Base-by-base conservation (phyloP, 116 monocot genomes). In the Cymodocea nodosa region DNA sequence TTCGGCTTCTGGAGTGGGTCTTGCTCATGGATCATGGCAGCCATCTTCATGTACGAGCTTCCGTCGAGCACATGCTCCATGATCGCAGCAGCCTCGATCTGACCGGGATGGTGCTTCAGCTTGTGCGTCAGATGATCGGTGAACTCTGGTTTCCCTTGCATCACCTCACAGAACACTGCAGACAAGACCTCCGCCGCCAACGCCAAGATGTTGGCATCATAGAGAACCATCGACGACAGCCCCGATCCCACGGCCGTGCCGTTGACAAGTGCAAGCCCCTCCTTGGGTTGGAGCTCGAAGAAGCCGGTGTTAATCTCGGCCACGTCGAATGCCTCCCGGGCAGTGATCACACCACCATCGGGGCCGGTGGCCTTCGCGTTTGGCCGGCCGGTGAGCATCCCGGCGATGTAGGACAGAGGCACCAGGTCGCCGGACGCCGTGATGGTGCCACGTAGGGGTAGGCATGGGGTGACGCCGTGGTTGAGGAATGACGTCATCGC, bases 211-310 rank as follows among this genome's bases (percentile, higher is more conserved):
- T 90, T 90, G 18, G 83, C 73, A 8, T 90, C 89, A 35, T 73
- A 90, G 36, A 90, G 76, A 20, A 83, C 89, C 24, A 76, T 64
- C 12, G 89, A 85, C 25, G 89, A 85, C 8, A 85, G 61, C 44
- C 85, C 89, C 15, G 89, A 90, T 13, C 70, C 70, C 14, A 70
- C 70, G 16, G 90, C 70, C 5, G 70, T 70, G 44, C 88, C 88
- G 65, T 88, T 88, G 36, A 90, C 90, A 12, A 90, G 76, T 0
- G 90, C 90, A 9, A 90, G 79, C 0, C 90, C 90, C 50, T 90
- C 90, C 70, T 90, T 90, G n/a, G 90, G 86, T 73, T 86, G 86
- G 51, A 90, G 73, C 51, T 90, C 86, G 60, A 90, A 90, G 86
- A 86, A 86, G 2, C 81, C 90, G 6, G 34, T 13, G 1, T 71